Percentiles rank a stretch among this genome's conserved stretches.
phyloP scores from a whole-genome alignment of 1,139 yeast genomes.

The Martiniozyma asiatica region DNA sequence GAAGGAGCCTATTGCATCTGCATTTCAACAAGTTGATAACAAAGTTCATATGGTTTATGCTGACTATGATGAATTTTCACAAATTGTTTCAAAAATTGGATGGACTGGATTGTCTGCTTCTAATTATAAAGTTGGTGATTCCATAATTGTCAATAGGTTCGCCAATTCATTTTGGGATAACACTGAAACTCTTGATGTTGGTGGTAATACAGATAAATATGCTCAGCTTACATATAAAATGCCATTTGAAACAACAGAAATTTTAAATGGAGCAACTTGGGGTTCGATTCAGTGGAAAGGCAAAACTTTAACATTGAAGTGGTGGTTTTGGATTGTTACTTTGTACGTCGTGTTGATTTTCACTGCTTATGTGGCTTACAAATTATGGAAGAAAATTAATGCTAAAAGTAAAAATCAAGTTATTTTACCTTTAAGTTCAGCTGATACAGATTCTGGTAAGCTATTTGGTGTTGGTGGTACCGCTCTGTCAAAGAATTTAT shows the following conservation, averaged over 20 bases:
- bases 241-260: conserved; percentile 7
- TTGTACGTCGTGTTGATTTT: neutral
- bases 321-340: conserved; percentile 1
- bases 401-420: too few relatives aligned
- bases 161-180: conserved; percentile 16
- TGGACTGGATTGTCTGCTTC: conserved; percentile 29
- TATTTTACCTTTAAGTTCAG: too few relatives aligned
- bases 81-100: conserved; percentile 26
- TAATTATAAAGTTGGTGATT: conserved; percentile 34
- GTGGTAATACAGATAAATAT: conserved; percentile 6
- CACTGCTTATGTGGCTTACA: neutral
- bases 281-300: conserved; percentile 5
- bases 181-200: too few relatives aligned
- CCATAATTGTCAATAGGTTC: conserved; percentile 27
- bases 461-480: too few relatives aligned
- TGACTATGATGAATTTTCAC: conserved; percentile 32
- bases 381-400: neutral
- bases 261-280: conserved; percentile 9
- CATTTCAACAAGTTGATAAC: conserved; percentile 27
- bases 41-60: conserved; percentile 39
- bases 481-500: too few relatives aligned
- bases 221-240: conserved; percentile 8
- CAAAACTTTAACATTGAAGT: neutral
- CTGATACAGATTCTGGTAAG: too few relatives aligned
- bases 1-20: conserved; percentile 33